phyloP scores from a whole-genome alignment of 2,329 filamentous ascomycete species.

The Diaporthe velutina region DNA sequence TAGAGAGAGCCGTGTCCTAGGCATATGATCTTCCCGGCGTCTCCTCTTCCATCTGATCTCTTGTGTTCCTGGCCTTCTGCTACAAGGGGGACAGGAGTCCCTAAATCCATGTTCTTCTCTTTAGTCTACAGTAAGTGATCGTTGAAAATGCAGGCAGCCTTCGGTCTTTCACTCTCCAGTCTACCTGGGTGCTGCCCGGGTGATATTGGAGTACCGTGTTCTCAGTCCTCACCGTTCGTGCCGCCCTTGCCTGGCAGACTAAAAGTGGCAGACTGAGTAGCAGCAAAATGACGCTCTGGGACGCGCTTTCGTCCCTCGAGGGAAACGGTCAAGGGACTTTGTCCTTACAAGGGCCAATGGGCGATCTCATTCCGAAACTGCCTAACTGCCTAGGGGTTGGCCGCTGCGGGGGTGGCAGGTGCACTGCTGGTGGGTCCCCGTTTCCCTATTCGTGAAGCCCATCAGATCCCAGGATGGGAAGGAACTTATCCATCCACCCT shows the following conservation, averaged over 20 bases:
- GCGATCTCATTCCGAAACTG: slow-evolving; percentile 23
- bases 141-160: neutral
- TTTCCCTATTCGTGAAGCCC: slow-evolving; percentile 21
- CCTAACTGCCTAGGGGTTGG: slow-evolving; percentile 28
- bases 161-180: neutral
- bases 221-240: neutral
- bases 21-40: neutral
- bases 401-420: slow-evolving; percentile 30
- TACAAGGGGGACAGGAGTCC: neutral
- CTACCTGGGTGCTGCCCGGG: neutral
- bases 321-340: slow-evolving; percentile 25
- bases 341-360: slow-evolving; percentile 15
- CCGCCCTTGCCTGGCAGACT: slow-evolving; percentile 14
- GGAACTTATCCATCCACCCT: slow-evolving; percentile 5
- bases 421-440: slow-evolving; percentile 25
- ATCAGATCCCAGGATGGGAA: slow-evolving; percentile 6
- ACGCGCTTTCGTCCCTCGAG: slow-evolving; percentile 14
- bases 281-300: slow-evolving; percentile 10
- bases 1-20: neutral
- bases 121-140: neutral
- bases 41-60: neutral
- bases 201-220: neutral
- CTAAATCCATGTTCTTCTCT: neutral
- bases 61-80: neutral
- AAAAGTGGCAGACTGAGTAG: too few relatives aligned